Conservation (phyloP, 129 eudicot species). For the carrot (Daucus carota) region DH1_v3.0 NC_030383.2:45667001-45667500, state of each 20-base stretch:
- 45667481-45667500: conserved; percentile 70
- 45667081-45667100: neutral
- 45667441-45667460: conserved; percentile 43
- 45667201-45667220: neutral
- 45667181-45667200: neutral
- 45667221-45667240: neutral
- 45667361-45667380: conserved; percentile 38
- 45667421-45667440: conserved; percentile 54
- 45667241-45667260: neutral
- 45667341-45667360: neutral
- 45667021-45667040: neutral
- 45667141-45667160: neutral
- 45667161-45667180: neutral
- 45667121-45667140: neutral
- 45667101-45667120: neutral
- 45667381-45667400: conserved; percentile 73
- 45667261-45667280: neutral
- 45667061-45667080: neutral
- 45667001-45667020: neutral
- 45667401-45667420: conserved; percentile 65
- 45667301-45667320: neutral
- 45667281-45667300: neutral
- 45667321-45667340: neutral
- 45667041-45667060: neutral
- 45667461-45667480: conserved; percentile 48